Evolutionary conservation across 2,329 filamentous ascomycete genomes (phyloP), one percentile per base, ranked within the genome.

Genomic region (Aureobasidium leucospermi): DNA sequence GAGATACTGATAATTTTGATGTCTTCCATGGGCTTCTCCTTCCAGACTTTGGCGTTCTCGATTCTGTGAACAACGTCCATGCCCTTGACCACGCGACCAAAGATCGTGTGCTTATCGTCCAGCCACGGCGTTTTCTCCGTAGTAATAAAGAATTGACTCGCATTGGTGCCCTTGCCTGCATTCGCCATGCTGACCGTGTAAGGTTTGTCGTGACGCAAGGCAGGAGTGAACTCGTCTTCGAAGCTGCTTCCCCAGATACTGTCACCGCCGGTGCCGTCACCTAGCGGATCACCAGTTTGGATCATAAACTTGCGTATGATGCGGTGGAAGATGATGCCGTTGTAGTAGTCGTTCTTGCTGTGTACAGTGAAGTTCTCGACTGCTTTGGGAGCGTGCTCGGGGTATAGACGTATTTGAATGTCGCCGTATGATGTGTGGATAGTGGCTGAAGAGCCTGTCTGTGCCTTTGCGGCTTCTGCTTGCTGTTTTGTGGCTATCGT

Each of bases 251-350:
- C 90, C 91, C 91, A 96, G 67, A 96, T 96, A 65, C 86, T 90
- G 72, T 95, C 90, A 39, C 91, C 91, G 46, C 91, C 91, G 0
- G 91, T 96, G 4, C 91, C 91, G 68, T 96, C 90, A 9, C 91
- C 91, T 1, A 94, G 75, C 0, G 91, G 90, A 70, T 96, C 91
- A 53, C 91, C 91, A 23, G 84, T 84, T 70, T 91, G 90, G 62
- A 99, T 96, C 95, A 99, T 99, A 76, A 99, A 99, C 70, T 96
- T 96, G 62, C 89, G 85, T 67, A 99, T 99, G 6, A 99, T 88
- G 36, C 94, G 87, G 74, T 99, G 94, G 80, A 99, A 99, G 66
- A 96, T 93, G 36, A 93, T 92, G 74, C 90, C 90, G 77, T 99
- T 97, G 78, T 99, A 99, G 73, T 99, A 99, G 1, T 90, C 90